Evolutionary conservation across 2,329 filamentous ascomycete genomes (phyloP).

Genomic region (Colletotrichum horii): DNA sequence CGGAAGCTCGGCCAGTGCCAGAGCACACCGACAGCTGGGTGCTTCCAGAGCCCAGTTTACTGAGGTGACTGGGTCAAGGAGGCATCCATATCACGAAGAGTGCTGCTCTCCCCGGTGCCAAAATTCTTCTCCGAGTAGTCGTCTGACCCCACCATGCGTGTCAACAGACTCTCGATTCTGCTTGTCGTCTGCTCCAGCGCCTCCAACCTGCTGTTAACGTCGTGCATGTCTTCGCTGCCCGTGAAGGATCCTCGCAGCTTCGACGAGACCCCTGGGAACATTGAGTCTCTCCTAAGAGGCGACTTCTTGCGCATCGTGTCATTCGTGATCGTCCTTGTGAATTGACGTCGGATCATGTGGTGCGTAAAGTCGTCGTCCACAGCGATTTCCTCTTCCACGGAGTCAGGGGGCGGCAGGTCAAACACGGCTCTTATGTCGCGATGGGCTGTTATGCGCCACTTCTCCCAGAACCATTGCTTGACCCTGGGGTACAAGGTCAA

Average conservation of each 20-base stretch:
- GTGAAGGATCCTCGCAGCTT: conserved; percentile 56
- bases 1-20: neutral
- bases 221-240: conserved; percentile 49
- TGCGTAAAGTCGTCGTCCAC: conserved; percentile 64
- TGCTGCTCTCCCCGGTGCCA: conserved; percentile 31
- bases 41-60: conserved; percentile 2
- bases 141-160: conserved; percentile 33
- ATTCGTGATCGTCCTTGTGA: conserved; percentile 49
- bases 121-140: conserved; percentile 30
- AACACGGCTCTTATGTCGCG: conserved; percentile 77
- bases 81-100: conserved; percentile 29
- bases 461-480: conserved; percentile 66
- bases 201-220: conserved; percentile 49
- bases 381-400: conserved; percentile 60
- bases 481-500: conserved; percentile 28
- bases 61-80: conserved; percentile 34
- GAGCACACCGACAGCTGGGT: neutral
- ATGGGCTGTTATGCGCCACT: conserved; percentile 72
- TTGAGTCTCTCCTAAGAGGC: conserved; percentile 58
- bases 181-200: conserved; percentile 55
- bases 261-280: conserved; percentile 57
- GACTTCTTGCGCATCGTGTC: conserved; percentile 34
- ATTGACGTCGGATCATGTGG: conserved; percentile 63
- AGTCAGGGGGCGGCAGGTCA: conserved; percentile 70
- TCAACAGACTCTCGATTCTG: conserved; percentile 54